A percentile compares a stretch with the other conserved stretches of the same genome.
phyloP scores from a whole-genome alignment of 1,284 basidiomycete genomes.

The Malassezia brasiliensis region DNA sequence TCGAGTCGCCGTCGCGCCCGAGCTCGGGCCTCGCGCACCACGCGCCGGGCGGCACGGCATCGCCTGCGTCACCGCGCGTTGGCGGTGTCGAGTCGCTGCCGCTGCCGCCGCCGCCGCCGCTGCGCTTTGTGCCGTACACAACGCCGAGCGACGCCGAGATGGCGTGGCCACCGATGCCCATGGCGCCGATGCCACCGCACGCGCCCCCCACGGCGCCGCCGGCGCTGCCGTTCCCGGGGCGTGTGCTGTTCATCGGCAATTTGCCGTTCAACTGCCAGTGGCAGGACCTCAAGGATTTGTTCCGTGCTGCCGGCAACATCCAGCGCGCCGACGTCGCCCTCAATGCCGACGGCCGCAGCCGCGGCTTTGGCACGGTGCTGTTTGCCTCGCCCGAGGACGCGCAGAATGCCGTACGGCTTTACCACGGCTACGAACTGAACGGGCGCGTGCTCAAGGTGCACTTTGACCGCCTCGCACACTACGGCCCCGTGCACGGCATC shows the following conservation, averaged over 20 bases:
- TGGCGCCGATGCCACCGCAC: not conserved
- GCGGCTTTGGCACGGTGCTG: conserved; percentile 86
- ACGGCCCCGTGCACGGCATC: conserved; percentile 18
- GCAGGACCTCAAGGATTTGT: conserved; percentile 47
- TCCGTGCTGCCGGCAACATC: conserved; percentile 57
- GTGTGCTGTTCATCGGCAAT: conserved; percentile 45
- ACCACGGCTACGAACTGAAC: conserved; percentile 64
- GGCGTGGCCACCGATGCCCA: not conserved
- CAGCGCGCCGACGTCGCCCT: conserved; percentile 85
- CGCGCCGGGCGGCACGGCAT: not conserved
- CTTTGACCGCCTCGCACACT: conserved; percentile 55
- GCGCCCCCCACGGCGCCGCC: not conserved
- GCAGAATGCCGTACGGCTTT: conserved; percentile 62
- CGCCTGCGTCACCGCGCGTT: not conserved
- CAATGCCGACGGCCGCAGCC: conserved; percentile 78
- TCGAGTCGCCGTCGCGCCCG: conserved; percentile 3
- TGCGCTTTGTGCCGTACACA: not conserved
- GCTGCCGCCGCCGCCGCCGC: not conserved
- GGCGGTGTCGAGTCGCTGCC: not conserved
- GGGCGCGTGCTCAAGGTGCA: conserved; percentile 75
- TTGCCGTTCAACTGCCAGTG: conserved; percentile 46
- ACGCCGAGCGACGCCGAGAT: not conserved
- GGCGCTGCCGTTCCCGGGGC: conserved; percentile 33
- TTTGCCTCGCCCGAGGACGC: conserved; percentile 85
- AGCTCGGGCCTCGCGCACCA: not conserved